Evolutionary conservation across 305 asterid genomes (phyloP).

Genomic region (Rubia tinctorum): DNA sequence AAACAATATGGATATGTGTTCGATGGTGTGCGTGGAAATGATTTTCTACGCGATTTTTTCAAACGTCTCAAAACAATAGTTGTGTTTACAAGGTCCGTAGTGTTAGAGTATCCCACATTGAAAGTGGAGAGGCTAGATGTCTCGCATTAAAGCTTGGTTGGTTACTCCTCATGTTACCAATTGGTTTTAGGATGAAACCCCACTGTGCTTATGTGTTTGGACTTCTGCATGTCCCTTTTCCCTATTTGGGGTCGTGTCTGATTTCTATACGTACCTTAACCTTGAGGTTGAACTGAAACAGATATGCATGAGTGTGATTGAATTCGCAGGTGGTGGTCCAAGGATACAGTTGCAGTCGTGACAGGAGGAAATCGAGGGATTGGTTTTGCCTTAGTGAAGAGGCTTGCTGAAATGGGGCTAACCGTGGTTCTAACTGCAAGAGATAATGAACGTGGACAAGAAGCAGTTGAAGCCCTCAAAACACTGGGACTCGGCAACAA

Average conservation of each 20-base stretch:
- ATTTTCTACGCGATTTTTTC: not conserved
- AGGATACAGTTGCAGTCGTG: constrained; percentile 64
- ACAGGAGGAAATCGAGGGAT: constrained; percentile 84
- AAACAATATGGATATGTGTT: too few species aligned
- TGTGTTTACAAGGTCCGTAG: not conserved
- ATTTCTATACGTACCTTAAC: too few species aligned
- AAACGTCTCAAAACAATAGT: not conserved
- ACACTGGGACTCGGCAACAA: constrained; percentile 26
- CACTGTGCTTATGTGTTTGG: too few species aligned
- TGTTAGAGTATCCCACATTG: too few species aligned
- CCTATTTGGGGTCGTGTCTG: too few species aligned
- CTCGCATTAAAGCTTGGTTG: too few species aligned
- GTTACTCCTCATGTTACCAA: too few species aligned
- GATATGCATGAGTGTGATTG: not conserved
- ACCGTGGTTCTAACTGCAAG: constrained; percentile 74
- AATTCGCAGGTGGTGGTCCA: constrained; percentile 71
- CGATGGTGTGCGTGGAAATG: too few species aligned
- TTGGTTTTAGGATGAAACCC: too few species aligned
- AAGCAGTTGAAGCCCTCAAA: constrained; percentile 42
- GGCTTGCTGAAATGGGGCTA: constrained; percentile 55
- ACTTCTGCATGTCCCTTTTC: too few species aligned
- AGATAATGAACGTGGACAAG: constrained; percentile 37
- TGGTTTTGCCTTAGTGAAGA: constrained; percentile 56
- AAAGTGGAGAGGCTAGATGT: too few species aligned
- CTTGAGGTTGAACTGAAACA: not conserved